Evolutionary conservation across 306 rosid genomes (phyloP).

Genomic region (Lupinus albus): DNA sequence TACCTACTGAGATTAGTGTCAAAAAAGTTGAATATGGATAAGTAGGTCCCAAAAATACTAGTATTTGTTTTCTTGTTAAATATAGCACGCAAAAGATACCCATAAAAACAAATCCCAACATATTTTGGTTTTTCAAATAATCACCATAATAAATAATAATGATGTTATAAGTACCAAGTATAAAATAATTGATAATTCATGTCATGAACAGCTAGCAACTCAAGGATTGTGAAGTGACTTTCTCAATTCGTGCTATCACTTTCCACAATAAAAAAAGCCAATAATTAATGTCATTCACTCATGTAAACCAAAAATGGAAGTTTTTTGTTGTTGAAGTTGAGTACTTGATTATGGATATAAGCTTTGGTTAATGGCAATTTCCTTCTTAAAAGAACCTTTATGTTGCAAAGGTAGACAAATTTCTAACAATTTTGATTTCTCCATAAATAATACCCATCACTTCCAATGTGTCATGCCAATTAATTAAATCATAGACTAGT

Average conservation of each 20-base stretch:
- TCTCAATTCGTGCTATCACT: slow-evolving; percentile 20
- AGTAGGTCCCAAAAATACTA: slow-evolving; percentile 44
- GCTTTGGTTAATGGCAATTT: too few species aligned
- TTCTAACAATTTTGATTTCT: slow-evolving; percentile 3
- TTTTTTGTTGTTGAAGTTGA: too few species aligned
- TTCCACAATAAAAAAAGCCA: slow-evolving; percentile 32
- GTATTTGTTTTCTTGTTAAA: slow-evolving; percentile 39
- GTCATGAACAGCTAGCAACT: slow-evolving; percentile 32
- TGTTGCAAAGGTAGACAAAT: background rate
- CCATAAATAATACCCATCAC: background rate
- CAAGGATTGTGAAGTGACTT: slow-evolving; percentile 4
- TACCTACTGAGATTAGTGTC: too few species aligned
- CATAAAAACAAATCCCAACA: background rate
- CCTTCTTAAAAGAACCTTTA: too few species aligned
- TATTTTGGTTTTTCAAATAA: slow-evolving; percentile 31
- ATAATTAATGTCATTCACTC: slow-evolving; percentile 25
- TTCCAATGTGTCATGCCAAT: slow-evolving; percentile 4
- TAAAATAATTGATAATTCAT: background rate
- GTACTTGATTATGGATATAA: too few species aligned
- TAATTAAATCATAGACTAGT: background rate
- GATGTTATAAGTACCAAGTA: slow-evolving; percentile 24
- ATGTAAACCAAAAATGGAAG: slow-evolving; percentile 7
- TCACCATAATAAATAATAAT: slow-evolving; percentile 31
- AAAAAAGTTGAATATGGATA: slow-evolving; percentile 5
- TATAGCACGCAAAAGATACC: slow-evolving; percentile 56